Conservation (phyloP, 495 filamentous ascomycete genomes). For the Xylaria venustula region DNA sequence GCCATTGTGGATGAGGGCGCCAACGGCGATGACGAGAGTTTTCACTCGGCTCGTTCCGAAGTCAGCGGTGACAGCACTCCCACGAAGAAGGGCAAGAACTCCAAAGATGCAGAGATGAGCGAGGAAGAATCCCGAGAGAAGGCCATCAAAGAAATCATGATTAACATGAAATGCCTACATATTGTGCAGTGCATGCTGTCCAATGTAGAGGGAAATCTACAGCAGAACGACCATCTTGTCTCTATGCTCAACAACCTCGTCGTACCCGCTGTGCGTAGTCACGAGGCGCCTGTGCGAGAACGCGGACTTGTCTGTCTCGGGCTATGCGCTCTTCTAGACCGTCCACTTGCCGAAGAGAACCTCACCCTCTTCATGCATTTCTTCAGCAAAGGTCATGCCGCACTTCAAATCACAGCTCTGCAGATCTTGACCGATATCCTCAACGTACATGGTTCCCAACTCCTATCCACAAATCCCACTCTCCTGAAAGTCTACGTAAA, state of each 20-base stretch:
- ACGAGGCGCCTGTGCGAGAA: slow-evolving; percentile 91
- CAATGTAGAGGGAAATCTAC: slow-evolving; percentile 80
- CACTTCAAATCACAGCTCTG: slow-evolving; percentile 81
- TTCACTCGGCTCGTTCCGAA: slow-evolving; percentile 86
- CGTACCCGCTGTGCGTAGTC: slow-evolving; percentile 87
- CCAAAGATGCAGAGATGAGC: slow-evolving; percentile 51
- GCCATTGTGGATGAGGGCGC: slow-evolving; percentile 65
- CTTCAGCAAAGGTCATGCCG: slow-evolving; percentile 87
- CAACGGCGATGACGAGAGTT: slow-evolving; percentile 73
- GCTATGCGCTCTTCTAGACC: slow-evolving; percentile 85
- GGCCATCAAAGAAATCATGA: slow-evolving; percentile 82
- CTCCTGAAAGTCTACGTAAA: slow-evolving; percentile 77
- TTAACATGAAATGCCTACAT: slow-evolving; percentile 97
- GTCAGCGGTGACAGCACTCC: slow-evolving; percentile 64
- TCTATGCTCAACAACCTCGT: slow-evolving; percentile 96
- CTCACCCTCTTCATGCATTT: slow-evolving; percentile 93
- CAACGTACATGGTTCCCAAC: slow-evolving; percentile 76
- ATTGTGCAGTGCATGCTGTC: slow-evolving; percentile 97
- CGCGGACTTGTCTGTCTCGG: slow-evolving; percentile 86
- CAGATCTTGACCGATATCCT: slow-evolving; percentile 95
- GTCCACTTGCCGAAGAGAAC: slow-evolving; percentile 89
- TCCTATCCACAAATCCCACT: slow-evolving; percentile 56
- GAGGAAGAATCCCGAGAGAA: slow-evolving; percentile 78
- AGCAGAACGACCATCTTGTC: slow-evolving; percentile 81
- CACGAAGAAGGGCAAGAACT: slow-evolving; percentile 46